Evolutionary conservation across 2,329 filamentous ascomycete genomes (phyloP), one percentile per base, ranked within the genome.

Genomic region (Hypocreales sp.): DNA sequence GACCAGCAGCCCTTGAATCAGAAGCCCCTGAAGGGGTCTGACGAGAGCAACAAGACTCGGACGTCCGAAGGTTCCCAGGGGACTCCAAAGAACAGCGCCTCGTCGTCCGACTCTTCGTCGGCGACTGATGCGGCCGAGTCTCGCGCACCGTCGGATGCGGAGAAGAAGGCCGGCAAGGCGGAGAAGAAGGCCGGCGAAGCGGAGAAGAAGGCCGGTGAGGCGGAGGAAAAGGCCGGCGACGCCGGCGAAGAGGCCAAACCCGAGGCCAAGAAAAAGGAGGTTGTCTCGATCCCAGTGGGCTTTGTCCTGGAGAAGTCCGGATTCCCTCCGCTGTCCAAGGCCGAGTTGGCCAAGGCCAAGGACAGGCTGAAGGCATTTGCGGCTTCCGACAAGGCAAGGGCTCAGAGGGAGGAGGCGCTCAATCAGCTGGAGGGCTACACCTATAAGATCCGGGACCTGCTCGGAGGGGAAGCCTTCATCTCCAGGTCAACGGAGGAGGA

Each of bases 381-480:
- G 39, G 63, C 69, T 15, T 93, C 87, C 3, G 90, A 98, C 53
- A 70, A 68, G 39, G 72, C 78, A 16, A 79, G 86, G 27, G 56
- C 73, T 20, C 61, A 73, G 31, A 73, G 86, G 18, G 86, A 94
- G 48, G 87, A 94, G 49, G 72, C 81, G 1, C 61, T 94, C 31
- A 98, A 95, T 55, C 78, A 80, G 37, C 71, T 98, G n/a, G 90
- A 98, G 53, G 77, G 69, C 9, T 95, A 79, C 52, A 93, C 87
- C 10, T 98, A 98, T 62, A 78, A 74, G 44, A 70, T 80, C 16
- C 76, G 84, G 15, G 84, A 94, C 49, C 64, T 92, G 24, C 62
- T 94, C 2, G 77, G 82, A 22, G 76, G 78, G 33, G 73, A 81
- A 25, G 62, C 64, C 1, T 95, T 94, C 47, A 60, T 79, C 28